A percentile compares a stretch with the other conserved stretches of the same genome.
Evolutionary conservation across 129 eudicot genomes (phyloP).

Genomic region (Rutidosis leptorrhynchoides): DNA sequence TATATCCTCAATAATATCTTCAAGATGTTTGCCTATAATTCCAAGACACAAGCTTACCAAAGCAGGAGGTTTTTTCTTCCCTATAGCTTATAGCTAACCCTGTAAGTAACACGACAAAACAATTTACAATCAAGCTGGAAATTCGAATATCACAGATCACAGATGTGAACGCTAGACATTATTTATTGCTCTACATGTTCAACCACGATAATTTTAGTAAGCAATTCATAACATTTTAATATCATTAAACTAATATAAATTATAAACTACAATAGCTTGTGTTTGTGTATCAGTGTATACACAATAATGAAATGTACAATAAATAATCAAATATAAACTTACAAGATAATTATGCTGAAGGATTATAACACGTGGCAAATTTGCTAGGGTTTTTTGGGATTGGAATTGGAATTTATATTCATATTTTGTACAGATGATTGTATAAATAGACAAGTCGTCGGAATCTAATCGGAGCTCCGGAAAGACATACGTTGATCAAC

Average conservation of each 20-base stretch:
- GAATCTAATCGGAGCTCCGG: slow-evolving; percentile 27
- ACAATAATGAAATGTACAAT: neutral
- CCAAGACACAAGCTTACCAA: slow-evolving; percentile 74
- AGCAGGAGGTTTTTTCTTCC: slow-evolving; percentile 61
- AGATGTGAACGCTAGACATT: no score
- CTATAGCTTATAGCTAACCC: slow-evolving; percentile 38
- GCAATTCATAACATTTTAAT: neutral
- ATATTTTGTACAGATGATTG: slow-evolving; percentile 37
- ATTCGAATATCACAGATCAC: neutral
- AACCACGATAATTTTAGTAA: no score
- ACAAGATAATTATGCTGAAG: slow-evolving; percentile 31
- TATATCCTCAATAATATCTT: slow-evolving; percentile 70
- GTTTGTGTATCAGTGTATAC: neutral
- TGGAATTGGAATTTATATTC: slow-evolving; percentile 33
- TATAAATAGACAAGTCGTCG: slow-evolving; percentile 23
- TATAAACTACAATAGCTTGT: neutral
- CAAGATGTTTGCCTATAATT: slow-evolving; percentile 72
- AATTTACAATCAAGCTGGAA: slow-evolving; percentile 1
- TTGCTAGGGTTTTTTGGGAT: slow-evolving; percentile 32
- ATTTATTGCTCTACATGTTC: no score
- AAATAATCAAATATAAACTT: slow-evolving; percentile 7
- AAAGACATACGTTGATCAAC: neutral
- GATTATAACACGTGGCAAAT: neutral
- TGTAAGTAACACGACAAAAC: slow-evolving; percentile 37
- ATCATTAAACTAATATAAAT: neutral